phyloP scores from a whole-genome alignment of 2,329 filamentous ascomycete genomes.

The Hirsutella rhossiliensis region DNA sequence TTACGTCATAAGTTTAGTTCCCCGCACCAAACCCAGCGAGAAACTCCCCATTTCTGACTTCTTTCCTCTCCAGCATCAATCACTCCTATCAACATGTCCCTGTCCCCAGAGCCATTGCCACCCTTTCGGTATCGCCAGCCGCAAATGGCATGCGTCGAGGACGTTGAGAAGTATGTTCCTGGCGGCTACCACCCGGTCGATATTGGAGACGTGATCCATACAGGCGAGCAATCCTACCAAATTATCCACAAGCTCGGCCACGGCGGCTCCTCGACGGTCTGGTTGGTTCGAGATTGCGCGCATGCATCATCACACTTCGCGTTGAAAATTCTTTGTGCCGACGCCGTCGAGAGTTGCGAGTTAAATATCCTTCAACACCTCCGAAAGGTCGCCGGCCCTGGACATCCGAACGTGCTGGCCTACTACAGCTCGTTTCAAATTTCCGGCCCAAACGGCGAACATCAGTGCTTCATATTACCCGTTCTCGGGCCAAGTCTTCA shows the following conservation, averaged over 20 bases:
- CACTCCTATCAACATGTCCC: neutral
- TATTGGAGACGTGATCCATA: constrained; percentile 3
- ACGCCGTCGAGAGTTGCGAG: constrained; percentile 1
- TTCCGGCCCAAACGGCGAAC: constrained; percentile 3
- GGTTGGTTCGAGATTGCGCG: constrained; percentile 3
- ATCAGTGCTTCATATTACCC: constrained; percentile 2
- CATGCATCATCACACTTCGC: constrained; percentile 1
- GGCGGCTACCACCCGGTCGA: constrained; percentile 7
- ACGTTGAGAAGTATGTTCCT: constrained; percentile 4
- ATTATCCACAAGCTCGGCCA: constrained; percentile 8
- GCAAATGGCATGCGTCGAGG: constrained; percentile 1
- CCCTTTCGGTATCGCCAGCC: constrained; percentile 4
- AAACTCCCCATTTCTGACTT: too few relatives aligned
- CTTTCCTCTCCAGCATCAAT: too few relatives aligned
- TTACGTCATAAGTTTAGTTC: too few relatives aligned
- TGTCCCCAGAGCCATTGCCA: neutral
- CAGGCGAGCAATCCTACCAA: constrained; percentile 2
- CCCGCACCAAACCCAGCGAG: too few relatives aligned
- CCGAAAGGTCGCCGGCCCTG: constrained; percentile 1
- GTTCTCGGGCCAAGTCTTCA: constrained; percentile 2
- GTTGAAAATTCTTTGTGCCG: constrained; percentile 4
- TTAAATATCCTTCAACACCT: constrained; percentile 1
- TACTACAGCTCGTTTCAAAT: constrained; percentile 2
- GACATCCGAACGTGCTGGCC: constrained; percentile 3
- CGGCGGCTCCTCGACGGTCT: constrained; percentile 7